Base-by-base conservation (phyloP, 495 filamentous ascomycete species). In the Margaritispora aquatica region DNA sequence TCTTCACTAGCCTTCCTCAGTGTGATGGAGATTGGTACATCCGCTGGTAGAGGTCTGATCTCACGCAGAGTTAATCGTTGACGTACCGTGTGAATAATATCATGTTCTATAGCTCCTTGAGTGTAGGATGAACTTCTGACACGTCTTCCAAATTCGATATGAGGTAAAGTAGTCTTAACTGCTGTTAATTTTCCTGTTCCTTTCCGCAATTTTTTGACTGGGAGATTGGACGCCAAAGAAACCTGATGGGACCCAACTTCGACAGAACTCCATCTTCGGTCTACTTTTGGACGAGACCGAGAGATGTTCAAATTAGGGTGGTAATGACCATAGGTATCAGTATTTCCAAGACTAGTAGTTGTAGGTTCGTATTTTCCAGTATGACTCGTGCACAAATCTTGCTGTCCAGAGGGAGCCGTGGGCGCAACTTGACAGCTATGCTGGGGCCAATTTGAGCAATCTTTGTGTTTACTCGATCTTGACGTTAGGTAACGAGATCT, bases 211-310 rank as follows among this genome's bases (percentile, higher is more conserved):
- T 11, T 23, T 11, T 10, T 54, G 20, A 38, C 8, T 20, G 29
- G 15, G 38, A 21, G 17, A 19, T n/a, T 58, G 2, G 48, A 60
- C 22, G 15, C 29, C 1, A 48, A 31, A 11, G 15, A 0, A 10
- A 55, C 21, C 36, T 58, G 55, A 29, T 57, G 49, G 15, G 55
- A 26, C 17, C 54, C 54, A 22, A 55, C 51, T 50, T 63, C 64
- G 17, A 66, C 57, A 29, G 61, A 63, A 50, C 61, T 66, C 64
- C 64, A 66, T 47, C 64, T 58, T 49, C 64, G 31, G 8, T 34
- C 52, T 1, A 59, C 11, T 3, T 54, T 22, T 19, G 53, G 31
- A 50, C 17, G 48, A 2, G 50, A 27, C 1, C 29, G 49, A 9
- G 0, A 9, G 8, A 29, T 23, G 22, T 20, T 51, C 9, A 53